These are phyloP conservation scores for Rhodotorula babjevae DNA, from an alignment of 768 basidiomycete genomes.

Conservation along the genomic window DNA sequence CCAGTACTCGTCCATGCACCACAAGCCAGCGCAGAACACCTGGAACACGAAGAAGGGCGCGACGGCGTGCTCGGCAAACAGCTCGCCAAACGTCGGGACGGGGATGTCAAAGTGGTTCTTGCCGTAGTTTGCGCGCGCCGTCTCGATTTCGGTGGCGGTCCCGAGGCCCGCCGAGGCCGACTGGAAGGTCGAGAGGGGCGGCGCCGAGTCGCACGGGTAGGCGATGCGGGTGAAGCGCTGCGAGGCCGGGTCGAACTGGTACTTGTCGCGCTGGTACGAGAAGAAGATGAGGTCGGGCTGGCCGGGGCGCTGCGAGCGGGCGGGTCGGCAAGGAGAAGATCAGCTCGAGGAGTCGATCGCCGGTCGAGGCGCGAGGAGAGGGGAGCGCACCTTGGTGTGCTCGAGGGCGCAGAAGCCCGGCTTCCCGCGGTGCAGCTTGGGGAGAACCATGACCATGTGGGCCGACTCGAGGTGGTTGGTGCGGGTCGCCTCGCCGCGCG, in stretches of 20 bases:
- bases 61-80: slow-evolving; percentile 92
- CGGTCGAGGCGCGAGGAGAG: too few relatives aligned
- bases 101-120: slow-evolving; percentile 96
- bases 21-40: slow-evolving; percentile 92
- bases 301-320: slow-evolving; percentile 50
- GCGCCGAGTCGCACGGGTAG: slow-evolving; percentile 71
- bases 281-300: slow-evolving; percentile 62
- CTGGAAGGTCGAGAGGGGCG: slow-evolving; percentile 54
- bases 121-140: slow-evolving; percentile 67
- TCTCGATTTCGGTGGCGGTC: slow-evolving; percentile 52
- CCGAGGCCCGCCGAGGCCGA: slow-evolving; percentile 53
- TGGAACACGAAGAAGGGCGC: slow-evolving; percentile 99
- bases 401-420: slow-evolving; percentile 36
- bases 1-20: slow-evolving; percentile 99
- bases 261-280: slow-evolving; percentile 91
- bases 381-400: slow-evolving; percentile 24
- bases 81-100: slow-evolving; percentile 83
- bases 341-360: too few relatives aligned
- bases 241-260: slow-evolving; percentile 59
- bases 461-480: slow-evolving; percentile 45
- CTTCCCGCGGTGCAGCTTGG: slow-evolving; percentile 38
- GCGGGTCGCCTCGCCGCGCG: slow-evolving; percentile 71
- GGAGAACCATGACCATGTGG: slow-evolving; percentile 26
- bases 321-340: neutral
- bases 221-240: slow-evolving; percentile 73